Base-by-base conservation (phyloP, 2,329 filamentous ascomycete genomes). In the Sclerotinia glacialis region DNA sequence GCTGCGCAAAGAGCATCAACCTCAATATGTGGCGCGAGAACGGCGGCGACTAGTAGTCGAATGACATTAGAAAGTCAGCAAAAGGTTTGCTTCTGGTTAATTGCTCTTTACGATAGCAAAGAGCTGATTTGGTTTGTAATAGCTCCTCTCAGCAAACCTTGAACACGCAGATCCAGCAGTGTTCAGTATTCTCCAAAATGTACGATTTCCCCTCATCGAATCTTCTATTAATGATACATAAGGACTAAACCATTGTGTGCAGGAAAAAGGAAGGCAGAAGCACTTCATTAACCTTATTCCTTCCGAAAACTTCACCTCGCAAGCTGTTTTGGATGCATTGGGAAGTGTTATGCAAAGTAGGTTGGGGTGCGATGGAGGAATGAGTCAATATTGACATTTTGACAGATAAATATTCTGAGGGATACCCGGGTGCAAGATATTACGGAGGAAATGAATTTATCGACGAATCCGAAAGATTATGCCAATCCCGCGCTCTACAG, bases 231-330 rank as follows among this genome's bases (percentile, higher is more conserved):
- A 47, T 63, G 21, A 49, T n/a, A 14, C 9, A 12, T 16, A 23
- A 67, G 46, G 8, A 18, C 66, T 69, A 37, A 69, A 62, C 40
- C 52, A 60, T 65, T 59, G 67, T 46, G 14, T 60, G 42, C 65
- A 97, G 92, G 95, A 99, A 83, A 98, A 98, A 86, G 86, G 85
- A 72, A 87, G 95, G 73, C 95, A 99, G 80, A 96, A 97, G 80
- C 93, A 98, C 79, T 99, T 97, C 76, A 97, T 99, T 82, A 98
- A 98, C 79, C 84, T 97, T 67, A 97, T 97, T 72, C 93, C 93
- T 26, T 97, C 93, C 8, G 93, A 97, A 80, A 97, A 97, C 81
- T 96, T 97, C 76, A 97, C 93, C 34, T 96, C 93, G 9, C 91
- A 96, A 78, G 92, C 93, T 40, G 93, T 97, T 26, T 85, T 97